Base-by-base conservation (phyloP, 768 basidiomycete genomes). In the Lentinula detonsa region DNA sequence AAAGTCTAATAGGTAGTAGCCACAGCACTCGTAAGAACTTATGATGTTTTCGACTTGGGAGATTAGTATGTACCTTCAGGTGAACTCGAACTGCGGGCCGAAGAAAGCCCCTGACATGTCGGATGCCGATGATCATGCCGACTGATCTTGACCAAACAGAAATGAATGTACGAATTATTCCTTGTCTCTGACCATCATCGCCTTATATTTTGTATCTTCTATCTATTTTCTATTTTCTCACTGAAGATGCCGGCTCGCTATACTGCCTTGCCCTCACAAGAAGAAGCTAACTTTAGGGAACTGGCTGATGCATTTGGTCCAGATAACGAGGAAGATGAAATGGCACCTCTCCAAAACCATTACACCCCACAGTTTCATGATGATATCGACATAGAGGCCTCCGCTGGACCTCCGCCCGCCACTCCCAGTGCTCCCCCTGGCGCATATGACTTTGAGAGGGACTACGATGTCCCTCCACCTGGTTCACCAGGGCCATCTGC, bases 361-460 rank as follows among this genome's bases (percentile, higher is more conserved):
- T 21, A 59, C 39, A 18, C 37, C 13, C 60, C 23, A 46, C 42
- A 53, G 28, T 18, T 23, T 39, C 31, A 48, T 16, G n/a, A 46
- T 28, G 13, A 46, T 2, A 23, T 42, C 1, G 57, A 59, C 13
- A 23, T 59, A 37, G 57, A 46, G n/a, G 45, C 57, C 5, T 49
- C 45, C 7, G 43, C 57, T 45, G 57, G 55, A 43, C 42, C 28
- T 51, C 33, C 40, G 3, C 56, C 42, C 23, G 13, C 53, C 33
- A 34, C 37, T 4, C 35, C 40, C n/a, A 35, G 42, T 16, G 28
- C 73, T 48, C 69, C 76, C 33, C 77, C 82, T 13, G 81, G 80
- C 31, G 71, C 75, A 2, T 91, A 91, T 73, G 88, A 93, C 71
- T 94, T 93, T 70, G 92, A 94, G 70, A 79, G 88, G 28, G 85